phyloP scores from a whole-genome alignment of 345 rosid genomes.

The Pistacia integerrima region DNA sequence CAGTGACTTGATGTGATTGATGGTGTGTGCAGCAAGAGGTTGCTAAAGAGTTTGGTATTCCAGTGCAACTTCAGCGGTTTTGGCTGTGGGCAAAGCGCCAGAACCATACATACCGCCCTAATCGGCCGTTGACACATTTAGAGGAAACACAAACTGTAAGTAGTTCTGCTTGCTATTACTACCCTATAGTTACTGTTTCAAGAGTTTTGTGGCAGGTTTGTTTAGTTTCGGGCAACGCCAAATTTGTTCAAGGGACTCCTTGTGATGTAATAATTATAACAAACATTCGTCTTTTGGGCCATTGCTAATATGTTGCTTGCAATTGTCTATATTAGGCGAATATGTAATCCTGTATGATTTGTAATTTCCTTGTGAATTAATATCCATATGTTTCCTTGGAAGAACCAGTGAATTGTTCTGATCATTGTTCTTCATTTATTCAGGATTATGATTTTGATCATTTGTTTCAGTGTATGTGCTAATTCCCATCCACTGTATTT shows the following conservation, averaged over 20 bases:
- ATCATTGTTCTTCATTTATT: neutral
- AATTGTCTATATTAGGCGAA: neutral
- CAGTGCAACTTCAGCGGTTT: too few relatives aligned
- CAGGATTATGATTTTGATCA: neutral
- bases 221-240: too few relatives aligned
- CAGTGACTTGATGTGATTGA: neutral
- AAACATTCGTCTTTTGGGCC: neutral
- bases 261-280: neutral
- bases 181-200: neutral
- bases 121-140: too few relatives aligned
- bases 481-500: conserved; percentile 3
- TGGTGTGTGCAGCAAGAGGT: conserved; percentile 7
- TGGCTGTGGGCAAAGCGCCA: too few relatives aligned
- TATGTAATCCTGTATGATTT: neutral
- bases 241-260: too few relatives aligned
- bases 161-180: conserved; percentile 3
- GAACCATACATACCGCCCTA: too few relatives aligned
- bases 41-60: too few relatives aligned
- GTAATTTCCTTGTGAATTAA: neutral
- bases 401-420: neutral
- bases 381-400: neutral
- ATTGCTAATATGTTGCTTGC: neutral
- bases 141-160: too few relatives aligned
- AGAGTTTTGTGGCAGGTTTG: neutral
- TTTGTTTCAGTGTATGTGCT: neutral